These are phyloP conservation scores for Dryas drummondii DNA, from an alignment of 306 rosid species.

Conservation along the genomic window DNA sequence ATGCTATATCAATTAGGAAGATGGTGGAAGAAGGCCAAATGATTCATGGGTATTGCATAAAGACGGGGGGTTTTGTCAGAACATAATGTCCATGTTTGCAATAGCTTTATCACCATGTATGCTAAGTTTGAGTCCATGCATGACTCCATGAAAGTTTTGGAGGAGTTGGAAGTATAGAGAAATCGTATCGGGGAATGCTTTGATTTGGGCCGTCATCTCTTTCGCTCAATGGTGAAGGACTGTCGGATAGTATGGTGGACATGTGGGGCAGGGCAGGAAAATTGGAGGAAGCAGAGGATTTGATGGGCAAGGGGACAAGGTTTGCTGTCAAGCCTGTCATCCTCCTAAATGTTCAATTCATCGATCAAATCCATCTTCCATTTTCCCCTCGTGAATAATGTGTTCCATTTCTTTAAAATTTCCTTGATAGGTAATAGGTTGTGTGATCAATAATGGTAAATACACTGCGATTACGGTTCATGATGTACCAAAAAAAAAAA, in stretches of 20 bases:
- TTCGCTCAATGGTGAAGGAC: conserved; percentile 53
- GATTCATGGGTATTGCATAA: conserved; percentile 66
- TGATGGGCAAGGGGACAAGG: conserved; percentile 55
- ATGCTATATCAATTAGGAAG: conserved; percentile 52
- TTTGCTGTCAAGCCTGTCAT: conserved; percentile 57
- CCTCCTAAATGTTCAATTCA: too few species aligned
- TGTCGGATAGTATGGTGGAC: conserved; percentile 74
- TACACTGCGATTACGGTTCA: too few species aligned
- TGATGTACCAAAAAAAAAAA: too few species aligned
- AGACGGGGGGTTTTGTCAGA: conserved; percentile 48
- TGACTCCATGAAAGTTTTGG: conserved; percentile 61
- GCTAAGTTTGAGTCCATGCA: conserved; percentile 63
- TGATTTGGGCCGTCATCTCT: conserved; percentile 62
- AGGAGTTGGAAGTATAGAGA: too few species aligned
- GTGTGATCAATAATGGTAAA: too few species aligned
- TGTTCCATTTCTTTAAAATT: too few species aligned
- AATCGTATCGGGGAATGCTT: conserved; percentile 76
- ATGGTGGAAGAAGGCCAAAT: conserved; percentile 53
- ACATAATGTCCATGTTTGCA: conserved; percentile 42
- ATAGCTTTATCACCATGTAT: conserved; percentile 86
- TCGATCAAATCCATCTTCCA: conserved; percentile 17
- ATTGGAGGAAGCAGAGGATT: conserved; percentile 61
- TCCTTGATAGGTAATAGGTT: too few species aligned
- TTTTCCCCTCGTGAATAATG: too few species aligned
- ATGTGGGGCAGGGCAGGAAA: conserved; percentile 71